Evolutionary conservation across 805 yeast genomes (phyloP), one percentile per base, ranked within the genome.

Genomic region (Candida nanaspora): DNA sequence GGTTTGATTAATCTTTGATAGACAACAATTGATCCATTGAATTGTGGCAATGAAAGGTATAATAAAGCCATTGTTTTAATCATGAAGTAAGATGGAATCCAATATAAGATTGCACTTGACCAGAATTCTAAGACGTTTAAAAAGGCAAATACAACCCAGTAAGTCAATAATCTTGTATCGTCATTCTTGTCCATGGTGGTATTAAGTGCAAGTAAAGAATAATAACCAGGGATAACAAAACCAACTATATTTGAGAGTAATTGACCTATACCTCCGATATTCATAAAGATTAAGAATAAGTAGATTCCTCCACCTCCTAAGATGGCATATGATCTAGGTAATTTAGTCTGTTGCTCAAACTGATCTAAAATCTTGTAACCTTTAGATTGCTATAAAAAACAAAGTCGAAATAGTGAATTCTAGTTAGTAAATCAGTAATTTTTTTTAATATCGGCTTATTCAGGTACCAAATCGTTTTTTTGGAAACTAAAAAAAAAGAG

Each of bases 71-170:
- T 52, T 39, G 96, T 86, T 78, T 93, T 93, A 71, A 93, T 73
- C 57, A 93, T 78, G 79, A 89, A 93, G 75, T 93, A 93, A 61
- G 93, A 88, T 56, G 99, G 98, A 51, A 93, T 67, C 95, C 96
- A 86, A 75, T 88, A 88, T 44, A 91, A 72, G 54, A 93, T 82
- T 29, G 96, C 83, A 56, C 80, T 78, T 41, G 96, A 81, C 98
- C 97, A 93, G 75, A 87, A 93, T 70, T 93, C 99, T 55, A 87
- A 61, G 40, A 93, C 89, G 62, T 81, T 86, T 69, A 93, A 77
- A 53, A 81, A 80, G 14, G 96, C 95, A 60, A 86, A 93, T n/a
- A 93, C 95, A 43, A 93, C 96, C 98, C 98, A 93, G 72, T 93
- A 93, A 13, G 97, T 86, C 57, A 93, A 76, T 60, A 86, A 77